Base-by-base conservation (phyloP, 2,329 filamentous ascomycete genomes). In the Penicillium sp. region DNA sequence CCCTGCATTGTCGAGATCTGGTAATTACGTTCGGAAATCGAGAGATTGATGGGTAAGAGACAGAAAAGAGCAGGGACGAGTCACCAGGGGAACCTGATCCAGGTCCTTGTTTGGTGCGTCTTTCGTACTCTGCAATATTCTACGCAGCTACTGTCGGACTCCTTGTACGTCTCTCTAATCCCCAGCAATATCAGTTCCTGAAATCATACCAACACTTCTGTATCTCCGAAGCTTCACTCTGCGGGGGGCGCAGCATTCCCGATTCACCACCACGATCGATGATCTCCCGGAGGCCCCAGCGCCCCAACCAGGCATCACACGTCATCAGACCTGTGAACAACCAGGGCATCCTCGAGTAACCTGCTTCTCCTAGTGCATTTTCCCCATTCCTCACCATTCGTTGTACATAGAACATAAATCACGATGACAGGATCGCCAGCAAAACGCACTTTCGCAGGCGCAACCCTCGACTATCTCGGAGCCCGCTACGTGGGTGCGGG, bases 381-480 rank as follows among this genome's bases (percentile, higher is more conserved):
- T 35, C 11, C 30, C 4, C 10, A 33, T 33, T 33, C 10, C 3
- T 22, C 22, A 46, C 14, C 6, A 46, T 4, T n/a, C 14, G 28
- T 14, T n/a, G 26, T 48, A 30, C 25, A 48, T 30, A 30, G 11
- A 2, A 30, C 25, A 48, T 30, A 30, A 19, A 2, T 11, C 26
- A 30, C 16, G 1, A 48, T 48, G 45, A 5, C 26, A 30, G 45
- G 16, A 30, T 16, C 45, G 8, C 45, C 51, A 26, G 33, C 42
- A 28, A 53, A 57, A 14, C 61, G 64, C 37, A 58, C 22, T 35
- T 62, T 55, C 30, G 37, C 61, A 25, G 35, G 11, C n/a, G 59
- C 57, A n/a, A 40, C 46, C 2, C 26, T 65, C 10, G 64, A 65
- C 43, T 64, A 65, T 26, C 14, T 65, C 1, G 61, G 64, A 33